phyloP scores from a whole-genome alignment of 495 filamentous ascomycete genomes.

The Aspergillus saccharolyticus region DNA sequence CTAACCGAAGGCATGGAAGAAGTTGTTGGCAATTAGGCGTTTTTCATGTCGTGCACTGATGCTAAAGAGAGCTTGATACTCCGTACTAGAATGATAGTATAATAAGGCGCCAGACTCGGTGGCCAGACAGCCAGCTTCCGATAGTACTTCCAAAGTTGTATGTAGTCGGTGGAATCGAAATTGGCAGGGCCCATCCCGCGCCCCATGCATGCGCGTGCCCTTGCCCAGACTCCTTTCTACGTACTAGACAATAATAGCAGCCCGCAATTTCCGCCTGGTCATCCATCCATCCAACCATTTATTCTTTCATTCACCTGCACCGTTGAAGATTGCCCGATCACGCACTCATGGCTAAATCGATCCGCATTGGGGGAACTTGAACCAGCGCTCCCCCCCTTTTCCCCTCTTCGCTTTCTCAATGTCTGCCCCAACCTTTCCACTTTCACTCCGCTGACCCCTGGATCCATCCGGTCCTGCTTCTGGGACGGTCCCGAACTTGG shows the following conservation, averaged over 20 bases:
- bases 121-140: too few species aligned
- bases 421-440: background rate
- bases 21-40: too few species aligned
- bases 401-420: background rate
- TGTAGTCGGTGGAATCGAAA: background rate
- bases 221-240: background rate
- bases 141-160: too few species aligned
- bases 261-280: background rate
- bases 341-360: background rate
- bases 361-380: background rate
- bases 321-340: background rate
- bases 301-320: too few species aligned
- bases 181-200: background rate
- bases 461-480: conserved; percentile 7
- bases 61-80: too few species aligned
- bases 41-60: too few species aligned
- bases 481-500: conserved; percentile 6
- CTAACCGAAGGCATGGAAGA: too few species aligned
- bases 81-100: too few species aligned
- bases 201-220: background rate
- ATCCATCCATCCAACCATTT: too few species aligned
- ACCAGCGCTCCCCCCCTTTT: background rate
- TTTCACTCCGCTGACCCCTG: conserved; percentile 8
- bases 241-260: background rate
- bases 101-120: too few species aligned